Percentiles rank a stretch among this genome's conserved stretches.
phyloP scores from a whole-genome alignment of 2,329 filamentous ascomycete genomes.

The Fusarium verticillioides region DNA sequence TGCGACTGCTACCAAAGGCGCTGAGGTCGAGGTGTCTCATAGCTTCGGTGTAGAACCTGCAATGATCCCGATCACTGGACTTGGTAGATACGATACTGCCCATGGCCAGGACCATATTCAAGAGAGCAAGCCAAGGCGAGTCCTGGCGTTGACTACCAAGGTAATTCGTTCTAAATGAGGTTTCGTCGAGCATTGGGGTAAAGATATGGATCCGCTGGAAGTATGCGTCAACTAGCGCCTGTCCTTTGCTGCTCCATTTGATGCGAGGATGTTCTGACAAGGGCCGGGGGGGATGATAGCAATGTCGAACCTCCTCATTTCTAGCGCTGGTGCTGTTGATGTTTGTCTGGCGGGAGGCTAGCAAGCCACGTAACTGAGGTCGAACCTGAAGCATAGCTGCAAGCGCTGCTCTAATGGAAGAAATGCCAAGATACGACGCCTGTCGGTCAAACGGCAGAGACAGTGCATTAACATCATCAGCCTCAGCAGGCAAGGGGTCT shows the following conservation, averaged over 20 bases:
- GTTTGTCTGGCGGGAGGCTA: background rate
- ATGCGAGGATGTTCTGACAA: background rate
- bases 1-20: conserved; percentile 1
- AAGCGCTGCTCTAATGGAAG: conserved; percentile 7
- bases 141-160: background rate
- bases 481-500: conserved; percentile 1
- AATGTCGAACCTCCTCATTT: background rate
- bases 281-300: background rate
- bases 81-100: background rate
- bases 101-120: conserved; percentile 12
- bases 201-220: conserved; percentile 9
- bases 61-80: background rate
- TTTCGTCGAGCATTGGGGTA: conserved; percentile 2
- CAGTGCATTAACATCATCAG: conserved; percentile 11
- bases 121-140: background rate
- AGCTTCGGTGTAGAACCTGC: background rate
- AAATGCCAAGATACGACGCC: conserved; percentile 7
- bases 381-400: conserved; percentile 7
- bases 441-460: conserved; percentile 6
- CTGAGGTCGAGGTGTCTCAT: conserved; percentile 1
- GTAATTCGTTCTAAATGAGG: conserved; percentile 1
- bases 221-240: conserved; percentile 2
- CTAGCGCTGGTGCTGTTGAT: background rate
- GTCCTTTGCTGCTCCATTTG: background rate
- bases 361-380: background rate